Conservation (phyloP, 2,329 filamentous ascomycete species). For the Ophiosphaerella herpotricha region DNA sequence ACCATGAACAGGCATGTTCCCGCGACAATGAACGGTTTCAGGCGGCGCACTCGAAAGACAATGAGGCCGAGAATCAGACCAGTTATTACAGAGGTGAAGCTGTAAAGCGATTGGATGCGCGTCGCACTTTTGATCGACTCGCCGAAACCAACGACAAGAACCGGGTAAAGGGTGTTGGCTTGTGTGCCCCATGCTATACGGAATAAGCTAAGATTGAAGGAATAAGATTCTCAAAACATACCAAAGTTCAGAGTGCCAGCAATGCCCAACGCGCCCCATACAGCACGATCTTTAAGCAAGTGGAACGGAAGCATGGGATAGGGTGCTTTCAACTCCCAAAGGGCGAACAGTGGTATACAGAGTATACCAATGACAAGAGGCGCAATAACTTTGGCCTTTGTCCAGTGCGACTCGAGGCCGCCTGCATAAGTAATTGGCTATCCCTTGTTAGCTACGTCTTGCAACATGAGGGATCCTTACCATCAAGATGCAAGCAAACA, state of each 20-base stretch:
- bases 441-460: neutral
- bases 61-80: constrained; percentile 62
- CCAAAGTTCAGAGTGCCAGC: constrained; percentile 41
- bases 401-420: constrained; percentile 54
- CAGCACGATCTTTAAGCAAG: constrained; percentile 64
- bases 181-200: constrained; percentile 61
- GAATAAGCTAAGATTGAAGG: neutral
- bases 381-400: constrained; percentile 55
- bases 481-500: constrained; percentile 55
- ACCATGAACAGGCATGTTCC: constrained; percentile 66
- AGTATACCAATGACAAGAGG: constrained; percentile 58
- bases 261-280: constrained; percentile 67
- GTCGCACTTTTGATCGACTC: constrained; percentile 62
- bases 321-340: constrained; percentile 59
- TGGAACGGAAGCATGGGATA: constrained; percentile 64
- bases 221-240: neutral
- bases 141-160: constrained; percentile 65
- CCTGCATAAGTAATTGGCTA: constrained; percentile 60
- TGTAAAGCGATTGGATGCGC: constrained; percentile 65
- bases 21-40: constrained; percentile 67
- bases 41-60: constrained; percentile 58
- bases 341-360: constrained; percentile 55
- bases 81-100: constrained; percentile 61
- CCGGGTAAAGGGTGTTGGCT: constrained; percentile 67
- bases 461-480: neutral